A percentile compares a stretch with the other conserved stretches of the same genome.
These are phyloP conservation scores for Sungouiozyma intestinalis DNA, from an alignment of 805 yeast species.

Conservation along the genomic window DNA sequence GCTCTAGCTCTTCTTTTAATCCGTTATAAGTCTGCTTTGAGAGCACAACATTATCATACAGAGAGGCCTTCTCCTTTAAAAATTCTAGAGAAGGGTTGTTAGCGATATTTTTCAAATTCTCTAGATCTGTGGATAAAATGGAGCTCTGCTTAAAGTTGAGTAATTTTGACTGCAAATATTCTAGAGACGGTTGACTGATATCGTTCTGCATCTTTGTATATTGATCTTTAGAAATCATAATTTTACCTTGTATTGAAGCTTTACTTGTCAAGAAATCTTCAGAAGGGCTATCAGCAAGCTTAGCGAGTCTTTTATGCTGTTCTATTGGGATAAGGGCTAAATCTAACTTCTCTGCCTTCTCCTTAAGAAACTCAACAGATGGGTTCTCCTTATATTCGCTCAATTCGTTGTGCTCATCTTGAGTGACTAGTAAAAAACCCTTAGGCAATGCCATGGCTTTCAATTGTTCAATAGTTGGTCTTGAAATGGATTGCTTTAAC, in stretches of 20 bases:
- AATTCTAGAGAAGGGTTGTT: slow-evolving; percentile 8
- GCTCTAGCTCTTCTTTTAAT: background rate
- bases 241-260: slow-evolving; percentile 4
- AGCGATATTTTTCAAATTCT: slow-evolving; percentile 7
- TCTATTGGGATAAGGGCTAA: slow-evolving; percentile 14
- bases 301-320: slow-evolving; percentile 6
- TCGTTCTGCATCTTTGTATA: background rate
- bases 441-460: background rate
- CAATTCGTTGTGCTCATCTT: slow-evolving; percentile 6
- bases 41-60: background rate
- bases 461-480: slow-evolving; percentile 1
- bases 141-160: background rate
- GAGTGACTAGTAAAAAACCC: background rate
- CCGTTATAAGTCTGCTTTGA: background rate
- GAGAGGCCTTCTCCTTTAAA: background rate
- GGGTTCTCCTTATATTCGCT: slow-evolving; percentile 10
- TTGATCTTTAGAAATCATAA: background rate
- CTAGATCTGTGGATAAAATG: slow-evolving; percentile 1
- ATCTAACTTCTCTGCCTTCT: slow-evolving; percentile 11
- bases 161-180: slow-evolving; percentile 1
- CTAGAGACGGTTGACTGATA: background rate
- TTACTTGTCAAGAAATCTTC: slow-evolving; percentile 6
- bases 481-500: background rate
- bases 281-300: slow-evolving; percentile 3
- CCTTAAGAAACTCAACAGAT: slow-evolving; percentile 4